A percentile compares a stretch with the other conserved stretches of the same genome.
phyloP scores from a whole-genome alignment of 2,329 filamentous ascomycete genomes.

The Diplodia intermedia region DNA sequence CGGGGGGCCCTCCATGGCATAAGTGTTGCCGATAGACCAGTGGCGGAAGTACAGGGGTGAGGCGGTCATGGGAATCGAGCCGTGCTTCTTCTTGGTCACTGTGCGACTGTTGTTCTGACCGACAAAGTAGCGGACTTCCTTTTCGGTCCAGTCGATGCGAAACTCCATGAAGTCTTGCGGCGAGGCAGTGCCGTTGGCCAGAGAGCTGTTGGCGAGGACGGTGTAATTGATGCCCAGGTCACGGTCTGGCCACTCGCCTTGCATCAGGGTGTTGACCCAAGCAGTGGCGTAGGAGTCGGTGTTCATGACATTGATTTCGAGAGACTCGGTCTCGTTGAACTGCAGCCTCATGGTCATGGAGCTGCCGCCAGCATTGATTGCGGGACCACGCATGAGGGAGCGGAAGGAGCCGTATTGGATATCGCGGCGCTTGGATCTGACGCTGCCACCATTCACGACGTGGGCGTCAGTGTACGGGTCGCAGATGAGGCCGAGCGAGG shows the following conservation, averaged over 20 bases:
- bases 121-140: constrained; percentile 54
- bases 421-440: constrained; percentile 54
- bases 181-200: constrained; percentile 42
- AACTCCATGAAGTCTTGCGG: constrained; percentile 57
- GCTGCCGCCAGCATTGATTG: constrained; percentile 47
- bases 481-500: constrained; percentile 47
- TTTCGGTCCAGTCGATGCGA: constrained; percentile 56
- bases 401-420: constrained; percentile 59
- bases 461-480: constrained; percentile 46
- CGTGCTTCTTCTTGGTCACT: constrained; percentile 44
- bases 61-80: constrained; percentile 50
- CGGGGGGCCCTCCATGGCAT: constrained; percentile 56
- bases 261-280: constrained; percentile 50
- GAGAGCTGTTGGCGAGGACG: constrained; percentile 41
- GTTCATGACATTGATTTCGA: constrained; percentile 56
- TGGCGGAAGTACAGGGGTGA: constrained; percentile 55
- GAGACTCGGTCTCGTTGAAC: constrained; percentile 54
- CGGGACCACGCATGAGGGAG: constrained; percentile 52
- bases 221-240: constrained; percentile 53
- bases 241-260: constrained; percentile 48
- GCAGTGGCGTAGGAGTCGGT: constrained; percentile 49
- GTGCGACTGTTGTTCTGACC: constrained; percentile 47
- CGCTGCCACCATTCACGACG: constrained; percentile 53
- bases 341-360: constrained; percentile 56
- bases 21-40: constrained; percentile 56